Evolutionary conservation across 164 flowering plant species (phyloP).

Genomic region (Cinnamomum micranthum): DNA sequence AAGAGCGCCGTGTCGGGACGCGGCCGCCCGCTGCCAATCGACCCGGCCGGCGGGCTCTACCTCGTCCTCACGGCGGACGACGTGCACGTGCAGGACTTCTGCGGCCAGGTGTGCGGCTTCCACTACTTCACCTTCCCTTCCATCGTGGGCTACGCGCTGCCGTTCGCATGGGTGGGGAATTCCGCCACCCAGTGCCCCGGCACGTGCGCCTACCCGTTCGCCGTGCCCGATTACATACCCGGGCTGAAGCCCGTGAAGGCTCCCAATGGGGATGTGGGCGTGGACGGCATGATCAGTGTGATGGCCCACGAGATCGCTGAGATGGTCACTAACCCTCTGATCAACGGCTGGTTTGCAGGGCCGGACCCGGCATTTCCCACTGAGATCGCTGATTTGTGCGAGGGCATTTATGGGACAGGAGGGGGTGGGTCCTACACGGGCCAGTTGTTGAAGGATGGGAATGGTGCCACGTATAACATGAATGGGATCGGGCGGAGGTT

Average conservation of each 20-base stretch:
- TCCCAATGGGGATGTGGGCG: slow-evolving; percentile 81
- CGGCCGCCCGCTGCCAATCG: slow-evolving; percentile 61
- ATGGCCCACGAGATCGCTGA: slow-evolving; percentile 92
- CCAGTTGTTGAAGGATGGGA: slow-evolving; percentile 49
- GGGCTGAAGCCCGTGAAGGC: slow-evolving; percentile 56
- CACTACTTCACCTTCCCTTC: slow-evolving; percentile 97
- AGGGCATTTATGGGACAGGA: slow-evolving; percentile 80
- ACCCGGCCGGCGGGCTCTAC: slow-evolving; percentile 62
- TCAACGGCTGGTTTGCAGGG: slow-evolving; percentile 96
- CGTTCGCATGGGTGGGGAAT: slow-evolving; percentile 98
- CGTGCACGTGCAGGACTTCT: slow-evolving; percentile 80
- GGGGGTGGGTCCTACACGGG: slow-evolving; percentile 93
- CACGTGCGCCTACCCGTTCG: slow-evolving; percentile 69
- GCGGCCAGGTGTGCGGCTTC: slow-evolving; percentile 83
- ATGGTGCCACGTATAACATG: slow-evolving; percentile 87
- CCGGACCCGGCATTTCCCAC: slow-evolving; percentile 71
- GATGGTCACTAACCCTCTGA: slow-evolving; percentile 81
- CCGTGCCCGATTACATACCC: slow-evolving; percentile 70
- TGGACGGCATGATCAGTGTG: slow-evolving; percentile 83
- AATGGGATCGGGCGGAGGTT: slow-evolving; percentile 69
- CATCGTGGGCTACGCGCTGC: slow-evolving; percentile 66
- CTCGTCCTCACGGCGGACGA: slow-evolving; percentile 73
- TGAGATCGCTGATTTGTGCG: slow-evolving; percentile 93
- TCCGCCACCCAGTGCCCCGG: slow-evolving; percentile 73
- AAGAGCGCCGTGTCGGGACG: slow-evolving; percentile 57